phyloP scores from a whole-genome alignment of 2,329 filamentous ascomycete genomes.

The Aspergillus pseudoviridinutans region DNA sequence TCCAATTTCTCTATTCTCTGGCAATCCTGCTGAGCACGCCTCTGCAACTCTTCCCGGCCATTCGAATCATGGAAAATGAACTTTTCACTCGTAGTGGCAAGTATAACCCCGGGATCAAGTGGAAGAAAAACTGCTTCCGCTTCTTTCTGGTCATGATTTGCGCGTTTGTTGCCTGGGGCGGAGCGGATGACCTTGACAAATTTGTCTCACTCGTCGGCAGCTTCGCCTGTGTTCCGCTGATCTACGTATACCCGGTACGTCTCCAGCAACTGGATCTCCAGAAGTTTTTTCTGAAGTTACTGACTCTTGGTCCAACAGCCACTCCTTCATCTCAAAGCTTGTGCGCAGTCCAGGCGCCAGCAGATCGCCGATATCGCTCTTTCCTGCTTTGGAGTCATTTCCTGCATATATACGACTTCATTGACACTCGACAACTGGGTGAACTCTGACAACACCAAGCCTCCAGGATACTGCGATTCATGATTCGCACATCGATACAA shows the following conservation, averaged over 20 bases:
- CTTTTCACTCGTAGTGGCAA: conserved; percentile 93
- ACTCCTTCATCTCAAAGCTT: conserved; percentile 79
- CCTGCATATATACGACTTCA: conserved; percentile 88
- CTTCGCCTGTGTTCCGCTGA: conserved; percentile 94
- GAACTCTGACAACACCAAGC: conserved; percentile 48
- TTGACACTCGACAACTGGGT: conserved; percentile 88
- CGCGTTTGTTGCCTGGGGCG: conserved; percentile 82
- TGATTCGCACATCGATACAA: conserved; percentile 7
- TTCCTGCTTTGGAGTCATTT: conserved; percentile 75
- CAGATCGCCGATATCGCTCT: conserved; percentile 69
- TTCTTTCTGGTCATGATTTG: conserved; percentile 89
- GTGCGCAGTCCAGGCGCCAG: conserved; percentile 66
- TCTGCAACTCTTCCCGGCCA: conserved; percentile 94
- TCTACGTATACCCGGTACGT: conserved; percentile 96
- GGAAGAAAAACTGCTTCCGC: conserved; percentile 97
- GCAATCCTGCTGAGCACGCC: conserved; percentile 96
- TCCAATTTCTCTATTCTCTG: conserved; percentile 95
- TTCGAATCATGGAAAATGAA: conserved; percentile 92
- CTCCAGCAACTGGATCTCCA: background rate
- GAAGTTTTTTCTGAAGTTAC: background rate
- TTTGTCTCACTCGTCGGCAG: conserved; percentile 95
- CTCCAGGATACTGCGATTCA: conserved; percentile 62
- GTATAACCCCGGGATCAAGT: conserved; percentile 98
- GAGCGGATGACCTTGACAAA: conserved; percentile 90
- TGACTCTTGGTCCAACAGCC: conserved; percentile 54